Base-by-base conservation (phyloP, 2,329 filamentous ascomycete genomes). In the Capronia coronata region DNA sequence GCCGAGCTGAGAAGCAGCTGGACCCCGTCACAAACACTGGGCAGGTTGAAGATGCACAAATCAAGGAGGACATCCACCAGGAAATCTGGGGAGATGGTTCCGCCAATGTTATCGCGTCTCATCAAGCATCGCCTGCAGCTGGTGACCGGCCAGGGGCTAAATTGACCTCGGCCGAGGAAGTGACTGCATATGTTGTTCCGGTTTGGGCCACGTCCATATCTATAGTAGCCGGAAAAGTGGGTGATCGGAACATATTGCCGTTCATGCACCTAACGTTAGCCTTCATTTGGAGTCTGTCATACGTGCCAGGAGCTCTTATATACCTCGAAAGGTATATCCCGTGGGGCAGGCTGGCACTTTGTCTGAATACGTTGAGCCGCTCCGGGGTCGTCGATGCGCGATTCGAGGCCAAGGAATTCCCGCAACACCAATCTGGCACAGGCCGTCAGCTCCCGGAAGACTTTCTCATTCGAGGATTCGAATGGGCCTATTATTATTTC, bases 381-480 rank as follows among this genome's bases (percentile, higher is more conserved):
- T 67, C 63, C 22, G 66, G 68, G 13, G 61, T 63, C 1, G 61
- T 62, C 51, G 65, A 63, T 55, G 55, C 51, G 30, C 64, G 57
- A 55, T 69, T 69, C 54, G 68, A 70, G 52, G 52, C 60, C 51
- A 49, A 63, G 32, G 49, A 62, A 0, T 77, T 79, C 53, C 72
- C 75, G 16, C 49, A 58, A 29, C 58, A 64, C 27, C 65, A 70
- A n/a, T 64, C 68, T 46, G 65, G 58, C 2, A 65, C 68, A 14
- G 65, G 64, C 4, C 60, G 68, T 8, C 77, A 79, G 43, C 59
- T 83, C 1, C 73, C 76, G 0, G 80, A 83, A 55, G 80, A 83
- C 54, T 81, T 76, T 54, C 60, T 73, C 1, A 73, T 82, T 6
- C 71, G 77, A 19, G 80, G 79, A 1, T 61, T 76, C 19, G 80